A percentile compares a stretch with the other conserved stretches of the same genome.
Evolutionary conservation across 2,329 filamentous ascomycete species (phyloP).

Genomic region (Beauveria sp.): DNA sequence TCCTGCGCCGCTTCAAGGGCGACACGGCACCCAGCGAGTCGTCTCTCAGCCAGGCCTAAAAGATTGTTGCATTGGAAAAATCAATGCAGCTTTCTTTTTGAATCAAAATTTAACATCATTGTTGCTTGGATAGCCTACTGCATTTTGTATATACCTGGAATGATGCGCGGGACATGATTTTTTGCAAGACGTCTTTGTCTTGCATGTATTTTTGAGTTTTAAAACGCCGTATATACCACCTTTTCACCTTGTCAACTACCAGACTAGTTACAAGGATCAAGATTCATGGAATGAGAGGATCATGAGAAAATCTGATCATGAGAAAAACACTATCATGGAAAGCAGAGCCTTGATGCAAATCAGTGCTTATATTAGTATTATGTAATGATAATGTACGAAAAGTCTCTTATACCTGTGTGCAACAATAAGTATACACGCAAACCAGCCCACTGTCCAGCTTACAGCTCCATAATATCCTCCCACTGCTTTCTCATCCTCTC

Average conservation of each 20-base stretch:
- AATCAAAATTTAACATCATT: background rate
- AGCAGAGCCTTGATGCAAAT: background rate
- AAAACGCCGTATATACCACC: background rate
- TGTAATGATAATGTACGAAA: background rate
- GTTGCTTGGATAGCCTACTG: background rate
- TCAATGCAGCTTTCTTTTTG: background rate
- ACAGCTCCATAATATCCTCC: conserved; percentile 39
- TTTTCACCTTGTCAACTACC: background rate
- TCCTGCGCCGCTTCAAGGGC: conserved; percentile 41
- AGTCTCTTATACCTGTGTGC: no score
- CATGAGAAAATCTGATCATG: background rate
- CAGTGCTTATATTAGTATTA: background rate
- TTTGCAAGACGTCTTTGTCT: background rate
- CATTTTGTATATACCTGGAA: background rate
- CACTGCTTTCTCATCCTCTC: conserved; percentile 61
- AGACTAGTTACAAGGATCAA: background rate
- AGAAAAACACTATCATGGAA: background rate
- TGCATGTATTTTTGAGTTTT: background rate
- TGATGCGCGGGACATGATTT: background rate
- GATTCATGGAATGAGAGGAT: background rate
- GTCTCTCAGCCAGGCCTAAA: background rate
- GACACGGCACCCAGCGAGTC: conserved; percentile 25
- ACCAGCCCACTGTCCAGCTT: background rate
- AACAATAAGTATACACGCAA: no score
- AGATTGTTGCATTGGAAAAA: background rate